These are phyloP conservation scores for Diplodia corticola DNA, from an alignment of 2,329 filamentous ascomycete species.

Conservation along the genomic window DNA sequence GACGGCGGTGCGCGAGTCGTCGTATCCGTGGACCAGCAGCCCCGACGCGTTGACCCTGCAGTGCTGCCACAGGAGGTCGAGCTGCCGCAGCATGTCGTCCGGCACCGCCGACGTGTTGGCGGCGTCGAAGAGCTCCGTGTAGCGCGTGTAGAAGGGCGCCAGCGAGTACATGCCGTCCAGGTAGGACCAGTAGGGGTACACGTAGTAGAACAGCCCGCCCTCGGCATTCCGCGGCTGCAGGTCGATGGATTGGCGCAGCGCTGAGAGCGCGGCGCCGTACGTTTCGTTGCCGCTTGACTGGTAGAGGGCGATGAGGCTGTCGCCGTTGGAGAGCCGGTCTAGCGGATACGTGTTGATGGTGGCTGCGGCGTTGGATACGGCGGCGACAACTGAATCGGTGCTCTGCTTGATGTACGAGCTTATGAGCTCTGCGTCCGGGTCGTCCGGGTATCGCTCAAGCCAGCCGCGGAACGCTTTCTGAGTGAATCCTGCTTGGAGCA, in stretches of 20 bases:
- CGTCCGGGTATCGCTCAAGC: constrained; percentile 49
- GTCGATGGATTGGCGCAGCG: constrained; percentile 50
- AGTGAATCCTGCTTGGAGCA: constrained; percentile 42
- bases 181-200: constrained; percentile 38
- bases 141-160: constrained; percentile 41
- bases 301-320: constrained; percentile 54
- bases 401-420: constrained; percentile 48
- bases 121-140: constrained; percentile 41
- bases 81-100: constrained; percentile 43
- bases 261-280: constrained; percentile 52
- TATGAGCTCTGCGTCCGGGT: constrained; percentile 47
- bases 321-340: constrained; percentile 54
- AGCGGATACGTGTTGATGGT: constrained; percentile 27
- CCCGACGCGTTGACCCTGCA: constrained; percentile 35
- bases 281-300: constrained; percentile 46
- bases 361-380: constrained; percentile 38
- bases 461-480: constrained; percentile 50
- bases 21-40: constrained; percentile 39
- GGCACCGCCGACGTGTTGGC: constrained; percentile 42
- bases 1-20: constrained; percentile 35
- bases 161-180: constrained; percentile 54
- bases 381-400: constrained; percentile 50
- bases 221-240: constrained; percentile 51
- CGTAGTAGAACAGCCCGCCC: constrained; percentile 57
- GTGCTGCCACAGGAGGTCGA: constrained; percentile 40